Evolutionary conservation across 1,284 basidiomycete species (phyloP).

Genomic region (Boletus smithii): DNA sequence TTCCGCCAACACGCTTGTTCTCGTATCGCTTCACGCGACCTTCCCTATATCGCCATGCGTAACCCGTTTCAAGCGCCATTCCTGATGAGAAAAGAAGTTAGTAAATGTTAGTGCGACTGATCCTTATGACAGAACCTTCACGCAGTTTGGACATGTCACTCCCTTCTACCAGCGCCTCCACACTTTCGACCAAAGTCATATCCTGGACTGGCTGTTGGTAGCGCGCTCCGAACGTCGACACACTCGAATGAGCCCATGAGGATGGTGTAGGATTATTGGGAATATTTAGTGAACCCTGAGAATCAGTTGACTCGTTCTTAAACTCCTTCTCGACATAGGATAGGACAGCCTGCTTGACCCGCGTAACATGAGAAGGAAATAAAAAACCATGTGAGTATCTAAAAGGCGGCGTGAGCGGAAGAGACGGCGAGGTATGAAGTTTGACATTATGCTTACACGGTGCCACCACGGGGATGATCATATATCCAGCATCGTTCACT

Average conservation of each 20-base stretch:
- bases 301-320: slow-evolving; percentile 28
- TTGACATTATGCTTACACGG: slow-evolving; percentile 61
- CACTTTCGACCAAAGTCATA: slow-evolving; percentile 67
- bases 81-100: slow-evolving; percentile 35
- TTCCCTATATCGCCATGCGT: slow-evolving; percentile 70
- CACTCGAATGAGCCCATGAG: slow-evolving; percentile 78
- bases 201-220: slow-evolving; percentile 73
- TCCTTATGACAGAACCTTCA: slow-evolving; percentile 45
- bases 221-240: slow-evolving; percentile 79
- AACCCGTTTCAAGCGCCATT: slow-evolving; percentile 50
- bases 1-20: slow-evolving; percentile 79
- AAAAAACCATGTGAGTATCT: slow-evolving; percentile 95
- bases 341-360: slow-evolving; percentile 53
- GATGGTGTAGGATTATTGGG: slow-evolving; percentile 43
- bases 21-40: slow-evolving; percentile 66
- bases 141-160: slow-evolving; percentile 71
- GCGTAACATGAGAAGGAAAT: slow-evolving; percentile 87
- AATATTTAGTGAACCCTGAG: slow-evolving; percentile 6
- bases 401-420: slow-evolving; percentile 13
- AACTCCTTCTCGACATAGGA: slow-evolving; percentile 41
- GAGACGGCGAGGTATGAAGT: slow-evolving; percentile 2
- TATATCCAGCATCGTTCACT: slow-evolving; percentile 98
- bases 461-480: slow-evolving; percentile 91
- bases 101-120: not conserved
- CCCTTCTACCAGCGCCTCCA: slow-evolving; percentile 94